Base-by-base conservation (phyloP, 441 rosid species). In the Jatropha multifida region DNA sequence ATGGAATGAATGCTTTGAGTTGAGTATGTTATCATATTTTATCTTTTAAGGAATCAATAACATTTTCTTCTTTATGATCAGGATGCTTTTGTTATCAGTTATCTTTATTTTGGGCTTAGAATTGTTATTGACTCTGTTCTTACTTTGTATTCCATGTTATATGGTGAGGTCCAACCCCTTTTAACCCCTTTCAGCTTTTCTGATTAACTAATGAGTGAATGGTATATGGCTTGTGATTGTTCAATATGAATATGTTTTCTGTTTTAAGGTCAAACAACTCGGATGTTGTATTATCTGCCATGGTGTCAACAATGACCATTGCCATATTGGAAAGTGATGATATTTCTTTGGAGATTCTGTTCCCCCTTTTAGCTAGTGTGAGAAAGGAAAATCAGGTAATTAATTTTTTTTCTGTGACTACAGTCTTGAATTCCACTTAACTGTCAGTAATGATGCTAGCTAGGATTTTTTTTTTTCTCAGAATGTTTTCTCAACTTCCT, bases 251-350 rank as follows among this genome's bases (percentile, higher is more conserved):
- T 61, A 13, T 61, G 9, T 63, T 10, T 38, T 62, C 27, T 71
- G 48, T 20, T 46, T 20, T 46, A 64, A 90, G 96, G 85, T 79
- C 83, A 77, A 78, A 88, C 79, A 88, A 86, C 82, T 82, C 90
- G 7, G 82, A 69, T 38, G 76, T 69, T 81, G 87, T 93, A 67
- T 82, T 83, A 66, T 67, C 79, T 56, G 81, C 92, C 23, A 86
- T 93, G 92, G 96, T 83, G 72, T 69, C 80, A 79, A 88, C 88
- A 72, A 88, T 93, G 97, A 86, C 84, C 32, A 54, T 86, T 38
- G 79, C 83, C 40, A 71, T 90, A 55, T 85, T 80, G 76, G 97
- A 90, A 88, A 85, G 84, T 65, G 97, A 92, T 65, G 85, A 81
- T 65, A 78, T 89, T 69, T 81, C 93, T 68, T 67, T 67, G 73